A percentile compares a stretch with the other conserved stretches of the same genome.
Evolutionary conservation across 768 basidiomycete genomes (phyloP).

Genomic region (Lepiota subincarnata): DNA sequence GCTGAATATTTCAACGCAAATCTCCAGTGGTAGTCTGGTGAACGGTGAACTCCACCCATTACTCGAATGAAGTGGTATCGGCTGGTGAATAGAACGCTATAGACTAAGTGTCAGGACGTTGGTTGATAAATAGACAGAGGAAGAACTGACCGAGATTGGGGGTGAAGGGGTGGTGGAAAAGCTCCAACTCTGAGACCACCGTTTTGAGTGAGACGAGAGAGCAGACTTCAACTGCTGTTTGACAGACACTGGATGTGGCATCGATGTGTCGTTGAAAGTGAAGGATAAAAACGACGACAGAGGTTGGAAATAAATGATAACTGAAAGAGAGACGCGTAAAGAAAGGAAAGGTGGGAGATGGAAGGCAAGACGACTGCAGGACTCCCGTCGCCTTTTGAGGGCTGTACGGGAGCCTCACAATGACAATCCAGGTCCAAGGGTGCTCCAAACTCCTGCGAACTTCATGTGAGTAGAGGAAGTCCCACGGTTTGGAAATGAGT

Average conservation of each 20-base stretch:
- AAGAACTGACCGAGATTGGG: background rate
- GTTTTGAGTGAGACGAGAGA: background rate
- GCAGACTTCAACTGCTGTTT: background rate
- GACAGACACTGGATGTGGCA: background rate
- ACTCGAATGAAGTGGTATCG: background rate
- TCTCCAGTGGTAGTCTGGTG: slow-evolving; percentile 38
- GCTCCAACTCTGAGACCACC: background rate
- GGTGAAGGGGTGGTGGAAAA: background rate
- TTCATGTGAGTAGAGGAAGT: too few species aligned
- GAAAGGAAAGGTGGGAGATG: background rate
- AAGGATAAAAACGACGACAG: background rate
- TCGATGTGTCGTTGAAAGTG: background rate
- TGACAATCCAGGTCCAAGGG: background rate
- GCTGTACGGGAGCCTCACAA: background rate
- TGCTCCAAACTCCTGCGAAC: too few species aligned
- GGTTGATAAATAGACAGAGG: too few species aligned
- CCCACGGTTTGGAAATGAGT: too few species aligned
- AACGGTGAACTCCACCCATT: slow-evolving; percentile 21
- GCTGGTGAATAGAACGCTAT: background rate
- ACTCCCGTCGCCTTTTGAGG: slow-evolving; percentile 10
- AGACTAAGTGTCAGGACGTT: background rate
- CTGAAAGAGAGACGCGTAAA: background rate
- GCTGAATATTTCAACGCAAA: slow-evolving; percentile 43
- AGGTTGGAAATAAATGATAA: background rate
- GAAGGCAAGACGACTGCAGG: background rate